Evolutionary conservation across 495 filamentous ascomycete genomes (phyloP), one percentile per base, ranked within the genome.

Genomic region (Penicillium angulare): DNA sequence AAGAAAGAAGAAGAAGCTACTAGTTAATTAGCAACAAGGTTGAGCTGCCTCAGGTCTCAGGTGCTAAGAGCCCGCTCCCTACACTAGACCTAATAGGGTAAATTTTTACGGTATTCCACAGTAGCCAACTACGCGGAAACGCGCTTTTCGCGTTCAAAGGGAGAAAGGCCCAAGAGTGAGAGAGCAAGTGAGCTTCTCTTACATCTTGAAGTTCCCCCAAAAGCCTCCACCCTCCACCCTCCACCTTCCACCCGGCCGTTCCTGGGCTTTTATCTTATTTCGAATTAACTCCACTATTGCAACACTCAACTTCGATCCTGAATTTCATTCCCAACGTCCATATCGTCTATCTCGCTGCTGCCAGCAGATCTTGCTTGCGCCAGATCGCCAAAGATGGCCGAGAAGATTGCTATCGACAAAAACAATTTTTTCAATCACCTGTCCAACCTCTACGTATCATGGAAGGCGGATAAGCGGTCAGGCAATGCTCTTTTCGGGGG

Each of bases 401-500:
- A 79, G 47, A 85, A 89, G 63, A 84, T 97, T 73, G 86, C 86
- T 65, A 96, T 99, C 73, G 92, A 97, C 75, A 88, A 86, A 71
- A 84, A 83, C 65, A 74, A 81, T 63, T 99, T 99, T 73, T 91
- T 95, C 67, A 89, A 89, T 73, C 93, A 92, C 64, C 79, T 97
- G 42, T 86, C 86, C 46, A 86, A 85, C 63, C 86, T 99, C 57
- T 75, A 89, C 63, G 81, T 86, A 59, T 84, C 89, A 78, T 99
- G 95, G 93, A 97, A 96, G 78, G 79, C 86, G 56, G 90, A 97
- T 76, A 96, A 91, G 75, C 88, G 93, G 55, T 71, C 75, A 6
- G 69, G 68, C 40, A 85, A 95, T 73, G 79, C 84, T 62, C 73
- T 91, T 46, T 99, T 97, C 67, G 81, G 79, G 41, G 92, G 90